These are phyloP conservation scores for Eleusine coracana DNA, from an alignment of 176 grass and related monocot species.

Conservation along the genomic window DNA sequence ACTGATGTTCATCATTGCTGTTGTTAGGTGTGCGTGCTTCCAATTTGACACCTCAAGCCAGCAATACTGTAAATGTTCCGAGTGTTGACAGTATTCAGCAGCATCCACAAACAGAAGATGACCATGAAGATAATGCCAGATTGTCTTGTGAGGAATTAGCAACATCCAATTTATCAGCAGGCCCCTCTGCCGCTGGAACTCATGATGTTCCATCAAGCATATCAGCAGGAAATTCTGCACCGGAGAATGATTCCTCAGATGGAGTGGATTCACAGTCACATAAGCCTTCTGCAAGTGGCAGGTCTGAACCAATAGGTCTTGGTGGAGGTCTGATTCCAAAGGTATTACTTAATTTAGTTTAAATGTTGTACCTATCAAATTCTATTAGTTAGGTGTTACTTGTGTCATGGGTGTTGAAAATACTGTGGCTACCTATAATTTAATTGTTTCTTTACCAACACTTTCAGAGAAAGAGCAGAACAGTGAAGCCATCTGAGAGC, in stretches of 20 bases:
- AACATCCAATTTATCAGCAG: slow-evolving; percentile 30
- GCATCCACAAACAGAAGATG: slow-evolving; percentile 12
- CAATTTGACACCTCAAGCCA: slow-evolving; percentile 37
- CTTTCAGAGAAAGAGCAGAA: slow-evolving; percentile 56
- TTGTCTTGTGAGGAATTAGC: not conserved
- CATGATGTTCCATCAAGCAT: slow-evolving; percentile 39
- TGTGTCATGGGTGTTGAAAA: not conserved
- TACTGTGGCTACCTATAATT: slow-evolving; percentile 10
- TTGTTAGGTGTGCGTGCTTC: slow-evolving; percentile 27
- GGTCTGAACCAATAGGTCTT: slow-evolving; percentile 65
- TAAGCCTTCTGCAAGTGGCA: slow-evolving; percentile 50
- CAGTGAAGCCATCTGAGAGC: slow-evolving; percentile 33
- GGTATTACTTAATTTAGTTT: slow-evolving; percentile 46
- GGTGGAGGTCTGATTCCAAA: slow-evolving; percentile 87
- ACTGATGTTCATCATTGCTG: slow-evolving; percentile 16
- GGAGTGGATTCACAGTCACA: slow-evolving; percentile 42
- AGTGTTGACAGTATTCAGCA: slow-evolving; percentile 28
- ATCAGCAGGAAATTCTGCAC: slow-evolving; percentile 45
- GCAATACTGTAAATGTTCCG: slow-evolving; percentile 8
- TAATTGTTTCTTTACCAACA: slow-evolving; percentile 11
- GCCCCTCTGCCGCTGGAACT: not conserved
- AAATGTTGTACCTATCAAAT: not conserved
- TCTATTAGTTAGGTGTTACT: not conserved
- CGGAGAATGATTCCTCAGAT: slow-evolving; percentile 24
- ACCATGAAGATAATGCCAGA: slow-evolving; percentile 9